phyloP scores from a whole-genome alignment of 2,329 filamentous ascomycete species.

The Bipolaris gigantea region DNA sequence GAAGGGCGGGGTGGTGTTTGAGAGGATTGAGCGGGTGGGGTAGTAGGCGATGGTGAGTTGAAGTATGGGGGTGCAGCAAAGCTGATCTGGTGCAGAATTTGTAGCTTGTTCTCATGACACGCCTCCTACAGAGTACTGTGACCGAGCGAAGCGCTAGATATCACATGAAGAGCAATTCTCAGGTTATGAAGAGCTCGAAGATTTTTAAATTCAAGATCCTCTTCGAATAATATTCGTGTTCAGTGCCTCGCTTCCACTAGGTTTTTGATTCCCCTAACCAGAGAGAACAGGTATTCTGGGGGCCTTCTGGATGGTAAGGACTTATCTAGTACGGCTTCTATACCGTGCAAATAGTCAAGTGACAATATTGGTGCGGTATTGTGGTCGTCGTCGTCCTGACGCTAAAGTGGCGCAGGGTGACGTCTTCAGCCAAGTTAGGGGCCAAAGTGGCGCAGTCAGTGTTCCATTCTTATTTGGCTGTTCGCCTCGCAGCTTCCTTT shows the following conservation, averaged over 20 bases:
- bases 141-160: no score
- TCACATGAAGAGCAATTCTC: no score
- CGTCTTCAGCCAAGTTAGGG: not conserved
- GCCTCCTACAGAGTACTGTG: no score
- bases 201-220: no score
- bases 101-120: no score
- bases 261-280: no score
- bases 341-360: not conserved
- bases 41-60: not conserved
- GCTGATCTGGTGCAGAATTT: not conserved
- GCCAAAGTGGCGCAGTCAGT: not conserved
- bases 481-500: not conserved
- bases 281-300: no score
- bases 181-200: no score
- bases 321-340: no score
- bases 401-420: not conserved
- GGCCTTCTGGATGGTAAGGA: no score
- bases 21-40: conserved; percentile 1
- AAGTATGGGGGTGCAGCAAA: not conserved
- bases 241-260: no score
- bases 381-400: not conserved
- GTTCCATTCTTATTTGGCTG: not conserved
- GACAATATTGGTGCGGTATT: not conserved
- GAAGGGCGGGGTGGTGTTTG: conserved; percentile 1
- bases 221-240: no score